Percentiles rank a stretch among this genome's conserved stretches.
These are phyloP conservation scores for Aegilops speltoides DNA, from an alignment of 176 grass and related monocot genomes.

Conservation along the genomic window DNA sequence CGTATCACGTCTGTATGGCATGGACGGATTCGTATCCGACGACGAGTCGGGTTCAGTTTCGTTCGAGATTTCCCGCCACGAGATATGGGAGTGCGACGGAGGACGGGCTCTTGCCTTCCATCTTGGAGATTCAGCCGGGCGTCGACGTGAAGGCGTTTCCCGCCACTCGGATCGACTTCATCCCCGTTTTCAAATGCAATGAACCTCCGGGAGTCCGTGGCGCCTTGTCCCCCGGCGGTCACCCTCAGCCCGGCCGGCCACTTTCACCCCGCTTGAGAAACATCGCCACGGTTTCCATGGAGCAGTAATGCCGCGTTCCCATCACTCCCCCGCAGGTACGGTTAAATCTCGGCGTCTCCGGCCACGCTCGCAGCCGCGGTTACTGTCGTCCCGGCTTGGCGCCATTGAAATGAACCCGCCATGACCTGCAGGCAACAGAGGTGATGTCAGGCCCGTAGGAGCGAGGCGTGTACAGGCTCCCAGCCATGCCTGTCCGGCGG, in stretches of 20 bases:
- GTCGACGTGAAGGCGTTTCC: slow-evolving; percentile 42
- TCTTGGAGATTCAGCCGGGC: not conserved
- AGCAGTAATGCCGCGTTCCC: slow-evolving; percentile 18
- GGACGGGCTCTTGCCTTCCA: not conserved
- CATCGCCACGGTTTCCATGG: not conserved
- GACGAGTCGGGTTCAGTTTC: not conserved
- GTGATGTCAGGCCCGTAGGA: not conserved
- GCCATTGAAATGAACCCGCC: slow-evolving; percentile 32
- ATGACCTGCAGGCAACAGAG: not conserved
- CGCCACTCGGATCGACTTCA: slow-evolving; percentile 21
- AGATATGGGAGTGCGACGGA: not conserved
- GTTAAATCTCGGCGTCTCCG: slow-evolving; percentile 10
- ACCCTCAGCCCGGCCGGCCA: slow-evolving; percentile 27
- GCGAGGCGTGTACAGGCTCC: slow-evolving; percentile 31
- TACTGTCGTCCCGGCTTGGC: slow-evolving; percentile 24
- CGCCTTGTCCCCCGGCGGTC: slow-evolving; percentile 6
- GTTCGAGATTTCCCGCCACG: too few species aligned
- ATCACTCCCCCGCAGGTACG: slow-evolving; percentile 9
- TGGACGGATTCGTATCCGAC: not conserved
- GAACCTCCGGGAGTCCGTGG: slow-evolving; percentile 30
- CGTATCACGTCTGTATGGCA: not conserved
- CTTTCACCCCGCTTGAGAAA: slow-evolving; percentile 11
- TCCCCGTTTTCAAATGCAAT: not conserved
- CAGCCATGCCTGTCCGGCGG: slow-evolving; percentile 29
- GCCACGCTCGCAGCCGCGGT: slow-evolving; percentile 19